A percentile compares a stretch with the other conserved stretches of the same genome.
Evolutionary conservation across 129 eudicot genomes (phyloP).

Genomic region (Mikania micrantha): DNA sequence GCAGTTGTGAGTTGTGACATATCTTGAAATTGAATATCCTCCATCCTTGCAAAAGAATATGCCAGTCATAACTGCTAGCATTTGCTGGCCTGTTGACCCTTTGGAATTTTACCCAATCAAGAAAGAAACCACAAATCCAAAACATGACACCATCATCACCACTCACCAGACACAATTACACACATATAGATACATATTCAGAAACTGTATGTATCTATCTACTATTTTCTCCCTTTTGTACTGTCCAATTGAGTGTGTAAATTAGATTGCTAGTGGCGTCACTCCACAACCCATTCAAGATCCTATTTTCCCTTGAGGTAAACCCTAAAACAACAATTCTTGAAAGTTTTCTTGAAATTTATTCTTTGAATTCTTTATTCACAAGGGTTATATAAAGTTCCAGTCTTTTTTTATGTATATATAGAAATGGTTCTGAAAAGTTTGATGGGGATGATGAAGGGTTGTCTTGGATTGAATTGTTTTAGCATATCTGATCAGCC

Average conservation of each 20-base stretch:
- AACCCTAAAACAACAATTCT: slow-evolving; percentile 27
- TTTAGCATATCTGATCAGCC: slow-evolving; percentile 37
- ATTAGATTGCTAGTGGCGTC: slow-evolving; percentile 14
- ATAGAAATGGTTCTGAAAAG: slow-evolving; percentile 49
- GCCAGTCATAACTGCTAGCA: slow-evolving; percentile 7
- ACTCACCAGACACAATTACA: background rate
- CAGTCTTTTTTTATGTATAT: slow-evolving; percentile 21
- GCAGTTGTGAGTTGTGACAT: too few relatives aligned
- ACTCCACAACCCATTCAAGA: slow-evolving; percentile 19
- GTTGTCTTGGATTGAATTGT: slow-evolving; percentile 53
- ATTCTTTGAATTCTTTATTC: slow-evolving; percentile 30
- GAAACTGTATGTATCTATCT: background rate
- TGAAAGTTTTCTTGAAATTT: slow-evolving; percentile 13
- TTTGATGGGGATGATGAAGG: slow-evolving; percentile 47
- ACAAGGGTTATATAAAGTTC: slow-evolving; percentile 25
- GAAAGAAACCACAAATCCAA: slow-evolving; percentile 14
- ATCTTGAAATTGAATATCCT: slow-evolving; percentile 26
- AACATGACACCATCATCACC: slow-evolving; percentile 4
- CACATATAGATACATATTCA: background rate
- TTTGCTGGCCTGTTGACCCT: slow-evolving; percentile 27
- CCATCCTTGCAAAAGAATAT: slow-evolving; percentile 23
- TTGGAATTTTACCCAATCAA: slow-evolving; percentile 14
- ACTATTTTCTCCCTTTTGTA: background rate
- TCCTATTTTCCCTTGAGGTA: slow-evolving; percentile 21
- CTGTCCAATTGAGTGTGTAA: slow-evolving; percentile 11